Evolutionary conservation across 1,284 basidiomycete species (phyloP).

Genomic region (Abortiporus biennis): DNA sequence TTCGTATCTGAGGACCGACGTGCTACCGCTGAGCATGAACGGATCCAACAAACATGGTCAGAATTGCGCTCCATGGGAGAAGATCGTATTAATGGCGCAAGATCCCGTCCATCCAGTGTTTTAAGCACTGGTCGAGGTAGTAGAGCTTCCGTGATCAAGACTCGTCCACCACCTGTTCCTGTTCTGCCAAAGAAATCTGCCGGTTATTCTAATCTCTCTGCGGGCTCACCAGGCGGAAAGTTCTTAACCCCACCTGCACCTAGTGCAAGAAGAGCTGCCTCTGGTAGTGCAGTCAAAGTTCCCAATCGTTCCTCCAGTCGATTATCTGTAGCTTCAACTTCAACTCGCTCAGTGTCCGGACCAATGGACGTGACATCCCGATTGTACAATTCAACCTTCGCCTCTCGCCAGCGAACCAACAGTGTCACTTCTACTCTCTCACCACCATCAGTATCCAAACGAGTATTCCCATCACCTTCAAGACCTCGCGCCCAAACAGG

Average conservation of each 20-base stretch:
- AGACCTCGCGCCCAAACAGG: slow-evolving; percentile 36
- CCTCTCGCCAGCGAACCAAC: slow-evolving; percentile 73
- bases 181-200: slow-evolving; percentile 17
- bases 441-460: slow-evolving; percentile 25
- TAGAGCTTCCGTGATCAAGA: slow-evolving; percentile 34
- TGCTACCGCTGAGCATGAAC: slow-evolving; percentile 48
- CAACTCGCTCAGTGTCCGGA: slow-evolving; percentile 48
- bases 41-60: slow-evolving; percentile 69
- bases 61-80: slow-evolving; percentile 76
- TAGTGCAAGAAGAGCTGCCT: slow-evolving; percentile 40
- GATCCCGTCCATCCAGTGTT: slow-evolving; percentile 60
- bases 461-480: slow-evolving; percentile 23
- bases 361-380: slow-evolving; percentile 31
- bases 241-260: slow-evolving; percentile 42
- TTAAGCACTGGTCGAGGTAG: slow-evolving; percentile 44
- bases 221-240: slow-evolving; percentile 31
- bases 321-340: slow-evolving; percentile 38
- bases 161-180: slow-evolving; percentile 21
- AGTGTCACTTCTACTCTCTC: slow-evolving; percentile 41
- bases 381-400: slow-evolving; percentile 60
- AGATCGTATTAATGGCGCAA: slow-evolving; percentile 54
- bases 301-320: slow-evolving; percentile 40
- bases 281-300: slow-evolving; percentile 26
- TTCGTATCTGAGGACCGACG: slow-evolving; percentile 49
- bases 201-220: slow-evolving; percentile 50